Percentiles rank a stretch among this genome's conserved stretches.
Conservation (phyloP, 306 rosid species). For the Rosa multiflora region DNA sequence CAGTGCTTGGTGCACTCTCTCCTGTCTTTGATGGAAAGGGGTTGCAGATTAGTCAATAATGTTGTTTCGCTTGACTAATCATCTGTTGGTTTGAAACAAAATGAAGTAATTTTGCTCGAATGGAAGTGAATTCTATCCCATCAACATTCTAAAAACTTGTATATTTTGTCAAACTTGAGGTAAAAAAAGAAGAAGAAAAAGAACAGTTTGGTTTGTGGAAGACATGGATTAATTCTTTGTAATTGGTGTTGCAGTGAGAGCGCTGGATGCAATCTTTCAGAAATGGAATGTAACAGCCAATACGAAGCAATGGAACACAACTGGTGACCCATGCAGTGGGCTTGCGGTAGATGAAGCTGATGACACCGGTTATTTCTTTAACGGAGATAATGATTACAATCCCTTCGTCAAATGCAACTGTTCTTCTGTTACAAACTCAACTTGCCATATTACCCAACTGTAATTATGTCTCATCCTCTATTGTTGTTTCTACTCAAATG, state of each 20-base stretch:
- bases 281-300: conserved; percentile 42
- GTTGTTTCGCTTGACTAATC: background rate
- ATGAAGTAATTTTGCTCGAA: too few relatives aligned
- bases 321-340: conserved; percentile 72
- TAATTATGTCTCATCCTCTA: conserved; percentile 18
- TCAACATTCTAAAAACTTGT: background rate
- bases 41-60: background rate
- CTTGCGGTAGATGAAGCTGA: conserved; percentile 32
- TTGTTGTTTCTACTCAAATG: conserved; percentile 6
- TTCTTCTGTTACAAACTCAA: conserved; percentile 25
- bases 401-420: conserved; percentile 76
- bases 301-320: conserved; percentile 52
- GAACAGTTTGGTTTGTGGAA: background rate
- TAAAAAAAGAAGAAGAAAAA: background rate
- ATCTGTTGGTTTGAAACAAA: background rate
- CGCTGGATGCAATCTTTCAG: conserved; percentile 55
- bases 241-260: conserved; percentile 43
- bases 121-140: background rate
- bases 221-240: background rate
- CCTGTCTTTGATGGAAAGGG: background rate
- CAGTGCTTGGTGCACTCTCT: background rate
- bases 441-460: conserved; percentile 64
- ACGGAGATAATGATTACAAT: conserved; percentile 1
- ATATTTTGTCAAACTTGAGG: background rate
- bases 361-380: background rate